Evolutionary conservation across 192 early-diverging fungal species (phyloP).

Genomic region (Coemansia sp.): DNA sequence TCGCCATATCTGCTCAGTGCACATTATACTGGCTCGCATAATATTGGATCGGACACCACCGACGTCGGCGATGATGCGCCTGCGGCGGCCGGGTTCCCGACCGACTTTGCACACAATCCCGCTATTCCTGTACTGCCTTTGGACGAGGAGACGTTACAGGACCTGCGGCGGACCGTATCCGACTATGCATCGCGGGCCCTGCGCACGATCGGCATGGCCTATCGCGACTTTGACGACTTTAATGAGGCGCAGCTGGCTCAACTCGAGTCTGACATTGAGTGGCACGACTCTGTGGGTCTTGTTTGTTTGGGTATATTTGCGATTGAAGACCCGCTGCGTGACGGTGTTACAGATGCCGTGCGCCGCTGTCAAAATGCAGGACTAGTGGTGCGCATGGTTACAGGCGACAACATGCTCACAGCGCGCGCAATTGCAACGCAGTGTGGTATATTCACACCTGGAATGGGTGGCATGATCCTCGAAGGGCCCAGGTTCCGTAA

Average conservation of each 20-base stretch:
- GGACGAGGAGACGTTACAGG: constrained; percentile 51
- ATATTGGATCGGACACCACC: constrained; percentile 46
- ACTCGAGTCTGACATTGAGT: constrained; percentile 44
- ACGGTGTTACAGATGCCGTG: constrained; percentile 92
- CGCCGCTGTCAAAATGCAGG: constrained; percentile 85
- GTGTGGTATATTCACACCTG: constrained; percentile 85
- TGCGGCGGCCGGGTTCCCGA: constrained; percentile 21
- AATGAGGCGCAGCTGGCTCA: constrained; percentile 49
- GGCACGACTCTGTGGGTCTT: constrained; percentile 59
- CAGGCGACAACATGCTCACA: constrained; percentile 93
- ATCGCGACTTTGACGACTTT: constrained; percentile 74
- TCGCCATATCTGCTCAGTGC: constrained; percentile 45
- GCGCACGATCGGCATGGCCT: constrained; percentile 88
- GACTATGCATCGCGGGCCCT: constrained; percentile 65
- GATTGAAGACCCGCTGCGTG: constrained; percentile 95
- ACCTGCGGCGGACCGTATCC: constrained; percentile 41
- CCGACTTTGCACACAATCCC: constrained; percentile 52
- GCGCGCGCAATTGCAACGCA: constrained; percentile 92
- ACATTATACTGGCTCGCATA: constrained; percentile 39
- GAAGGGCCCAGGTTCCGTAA: constrained; percentile 93
- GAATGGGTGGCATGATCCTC: constrained; percentile 82
- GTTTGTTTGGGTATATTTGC: constrained; percentile 88
- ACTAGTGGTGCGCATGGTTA: constrained; percentile 97
- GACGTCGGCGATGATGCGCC: constrained; percentile 40
- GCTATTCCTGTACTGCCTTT: constrained; percentile 47